A percentile compares a stretch with the other conserved stretches of the same genome.
phyloP scores from a whole-genome alignment of 2,329 filamentous ascomycete species.

The Bimuria novae-zelandiae region DNA sequence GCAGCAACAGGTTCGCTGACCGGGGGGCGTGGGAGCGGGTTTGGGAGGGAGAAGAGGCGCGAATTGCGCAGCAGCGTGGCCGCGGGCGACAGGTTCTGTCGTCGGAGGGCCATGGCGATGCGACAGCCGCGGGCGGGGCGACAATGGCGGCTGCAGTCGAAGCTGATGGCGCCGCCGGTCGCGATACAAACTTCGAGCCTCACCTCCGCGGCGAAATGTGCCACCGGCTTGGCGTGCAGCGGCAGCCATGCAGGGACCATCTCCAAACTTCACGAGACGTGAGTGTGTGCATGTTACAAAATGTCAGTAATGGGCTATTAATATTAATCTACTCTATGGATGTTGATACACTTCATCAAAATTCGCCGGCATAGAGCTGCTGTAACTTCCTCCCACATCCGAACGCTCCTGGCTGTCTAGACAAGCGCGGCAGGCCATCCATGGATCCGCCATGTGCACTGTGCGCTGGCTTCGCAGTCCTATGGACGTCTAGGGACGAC shows the following conservation, averaged over 20 bases:
- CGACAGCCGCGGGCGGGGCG: constrained; percentile 39
- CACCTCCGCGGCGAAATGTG: constrained; percentile 6
- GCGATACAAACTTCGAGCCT: constrained; percentile 12
- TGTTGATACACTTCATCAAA: too few relatives aligned
- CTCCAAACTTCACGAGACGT: too few relatives aligned
- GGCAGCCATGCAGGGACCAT: background rate
- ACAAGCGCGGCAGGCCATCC: too few relatives aligned
- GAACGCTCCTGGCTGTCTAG: too few relatives aligned
- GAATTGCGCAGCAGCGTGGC: constrained; percentile 79
- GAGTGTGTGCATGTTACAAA: too few relatives aligned
- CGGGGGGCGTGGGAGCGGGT: constrained; percentile 68
- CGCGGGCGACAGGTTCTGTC: constrained; percentile 58
- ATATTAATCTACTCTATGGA: too few relatives aligned
- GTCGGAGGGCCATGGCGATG: constrained; percentile 44
- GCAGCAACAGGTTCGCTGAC: constrained; percentile 51
- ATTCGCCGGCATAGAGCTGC: too few relatives aligned
- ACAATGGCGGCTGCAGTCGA: constrained; percentile 40
- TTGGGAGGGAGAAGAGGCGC: constrained; percentile 85
- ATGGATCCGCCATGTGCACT: too few relatives aligned
- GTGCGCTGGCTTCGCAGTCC: too few relatives aligned
- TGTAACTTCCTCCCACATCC: too few relatives aligned
- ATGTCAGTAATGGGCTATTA: too few relatives aligned
- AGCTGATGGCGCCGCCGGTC: constrained; percentile 14
- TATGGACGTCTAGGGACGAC: too few relatives aligned
- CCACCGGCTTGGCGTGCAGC: constrained; percentile 8